Conservation (phyloP, 495 filamentous ascomycete genomes). For the Podospora comata region DNA sequence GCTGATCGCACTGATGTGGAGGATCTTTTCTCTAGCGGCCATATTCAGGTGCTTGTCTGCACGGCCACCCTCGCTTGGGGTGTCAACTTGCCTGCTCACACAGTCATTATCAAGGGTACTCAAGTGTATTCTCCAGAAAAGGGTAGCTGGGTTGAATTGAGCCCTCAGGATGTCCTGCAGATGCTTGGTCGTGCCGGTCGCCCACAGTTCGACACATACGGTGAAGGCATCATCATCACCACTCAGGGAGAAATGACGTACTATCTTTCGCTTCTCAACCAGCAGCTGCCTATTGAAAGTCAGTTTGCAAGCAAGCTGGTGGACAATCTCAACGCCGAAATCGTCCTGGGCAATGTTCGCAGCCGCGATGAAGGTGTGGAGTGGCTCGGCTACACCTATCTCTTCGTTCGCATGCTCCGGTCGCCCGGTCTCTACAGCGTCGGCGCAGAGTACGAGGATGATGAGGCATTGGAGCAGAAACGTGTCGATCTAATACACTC, state of each 20-base stretch:
- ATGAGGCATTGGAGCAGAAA: slow-evolving; percentile 89
- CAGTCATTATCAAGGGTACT: slow-evolving; percentile 95
- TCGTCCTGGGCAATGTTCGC: slow-evolving; percentile 93
- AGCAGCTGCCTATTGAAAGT: slow-evolving; percentile 96
- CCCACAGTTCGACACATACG: slow-evolving; percentile 95
- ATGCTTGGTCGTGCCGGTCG: slow-evolving; percentile 97
- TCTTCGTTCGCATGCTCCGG: slow-evolving; percentile 96
- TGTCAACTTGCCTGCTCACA: slow-evolving; percentile 91
- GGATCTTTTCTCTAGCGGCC: slow-evolving; percentile 85
- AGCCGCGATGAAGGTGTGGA: slow-evolving; percentile 93
- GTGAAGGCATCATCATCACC: slow-evolving; percentile 98
- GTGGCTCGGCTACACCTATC: slow-evolving; percentile 97
- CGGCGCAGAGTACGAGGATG: slow-evolving; percentile 89
- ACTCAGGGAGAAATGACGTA: slow-evolving; percentile 93
- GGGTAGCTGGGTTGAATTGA: slow-evolving; percentile 96
- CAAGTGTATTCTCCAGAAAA: slow-evolving; percentile 98
- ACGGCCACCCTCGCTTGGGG: slow-evolving; percentile 96
- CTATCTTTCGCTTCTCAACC: slow-evolving; percentile 92
- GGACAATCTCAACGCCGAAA: slow-evolving; percentile 95
- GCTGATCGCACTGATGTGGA: slow-evolving; percentile 92
- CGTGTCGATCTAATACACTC: slow-evolving; percentile 95
- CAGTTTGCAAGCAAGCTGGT: slow-evolving; percentile 90
- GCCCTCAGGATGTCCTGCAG: slow-evolving; percentile 95
- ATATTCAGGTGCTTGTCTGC: slow-evolving; percentile 92
- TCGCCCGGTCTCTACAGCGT: slow-evolving; percentile 96